phyloP scores from a whole-genome alignment of 306 rosid species.

The Dalbergia cochinchinensis region DNA sequence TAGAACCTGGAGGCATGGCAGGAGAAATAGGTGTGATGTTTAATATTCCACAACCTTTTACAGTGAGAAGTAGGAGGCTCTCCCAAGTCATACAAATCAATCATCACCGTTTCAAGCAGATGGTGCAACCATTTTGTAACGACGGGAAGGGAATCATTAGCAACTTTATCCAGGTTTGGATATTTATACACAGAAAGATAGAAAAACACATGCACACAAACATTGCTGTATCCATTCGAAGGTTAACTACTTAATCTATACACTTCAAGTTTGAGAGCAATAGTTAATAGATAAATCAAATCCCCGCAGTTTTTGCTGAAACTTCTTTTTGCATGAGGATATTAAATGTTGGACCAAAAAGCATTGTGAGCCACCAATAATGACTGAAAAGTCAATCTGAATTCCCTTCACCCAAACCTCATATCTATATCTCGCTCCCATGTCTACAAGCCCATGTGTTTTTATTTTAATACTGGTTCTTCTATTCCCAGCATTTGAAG shows the following conservation, averaged over 20 bases:
- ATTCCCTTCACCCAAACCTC: slow-evolving; percentile 36
- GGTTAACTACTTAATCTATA: slow-evolving; percentile 9
- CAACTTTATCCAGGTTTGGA: slow-evolving; percentile 74
- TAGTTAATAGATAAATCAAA: not conserved
- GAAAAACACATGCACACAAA: not conserved
- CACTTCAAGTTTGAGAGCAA: slow-evolving; percentile 29
- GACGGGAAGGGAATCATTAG: slow-evolving; percentile 70
- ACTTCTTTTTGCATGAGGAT: slow-evolving; percentile 22
- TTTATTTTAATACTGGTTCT: slow-evolving; percentile 44
- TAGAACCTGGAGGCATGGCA: slow-evolving; percentile 71
- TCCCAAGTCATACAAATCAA: slow-evolving; percentile 77
- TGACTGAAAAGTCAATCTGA: slow-evolving; percentile 11
- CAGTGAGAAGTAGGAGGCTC: slow-evolving; percentile 82
- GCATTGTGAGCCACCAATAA: slow-evolving; percentile 19
- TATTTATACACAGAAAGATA: slow-evolving; percentile 7
- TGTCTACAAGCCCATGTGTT: slow-evolving; percentile 34
- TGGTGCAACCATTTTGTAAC: slow-evolving; percentile 69
- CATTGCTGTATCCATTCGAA: slow-evolving; percentile 17
- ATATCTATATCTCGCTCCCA: slow-evolving; percentile 20
- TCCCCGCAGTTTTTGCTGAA: not conserved
- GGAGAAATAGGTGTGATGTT: slow-evolving; percentile 87
- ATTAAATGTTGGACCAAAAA: slow-evolving; percentile 23
- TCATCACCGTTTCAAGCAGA: slow-evolving; percentile 80
- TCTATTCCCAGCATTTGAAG: slow-evolving; percentile 66
- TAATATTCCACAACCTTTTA: slow-evolving; percentile 84